Evolutionary conservation across 768 basidiomycete species (phyloP).

Genomic region (Tulasnella sp.): DNA sequence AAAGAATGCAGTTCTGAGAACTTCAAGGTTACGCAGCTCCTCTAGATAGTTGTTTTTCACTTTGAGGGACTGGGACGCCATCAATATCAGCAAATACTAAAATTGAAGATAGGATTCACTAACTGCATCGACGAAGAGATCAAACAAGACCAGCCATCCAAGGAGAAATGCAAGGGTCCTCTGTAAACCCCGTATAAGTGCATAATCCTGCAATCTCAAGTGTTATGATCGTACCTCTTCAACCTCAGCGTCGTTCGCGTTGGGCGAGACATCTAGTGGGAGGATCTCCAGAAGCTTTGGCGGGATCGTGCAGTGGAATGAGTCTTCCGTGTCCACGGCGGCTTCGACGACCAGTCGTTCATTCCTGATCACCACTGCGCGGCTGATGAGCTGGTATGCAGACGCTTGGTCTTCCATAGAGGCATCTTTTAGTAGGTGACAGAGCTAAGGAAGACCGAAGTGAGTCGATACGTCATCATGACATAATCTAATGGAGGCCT

Average conservation of each 20-base stretch:
- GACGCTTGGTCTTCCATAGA: slow-evolving; percentile 60
- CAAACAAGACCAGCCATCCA: slow-evolving; percentile 82
- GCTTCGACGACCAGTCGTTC: slow-evolving; percentile 81
- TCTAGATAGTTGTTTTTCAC: slow-evolving; percentile 79
- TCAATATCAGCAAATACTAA: background rate
- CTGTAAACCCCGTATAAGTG: slow-evolving; percentile 22
- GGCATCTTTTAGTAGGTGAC: slow-evolving; percentile 60
- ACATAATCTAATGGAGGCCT: background rate
- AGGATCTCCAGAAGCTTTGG: slow-evolving; percentile 55
- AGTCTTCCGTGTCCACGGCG: slow-evolving; percentile 60
- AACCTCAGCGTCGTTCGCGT: slow-evolving; percentile 31
- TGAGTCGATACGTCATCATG: background rate
- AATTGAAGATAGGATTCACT: slow-evolving; percentile 25
- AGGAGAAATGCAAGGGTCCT: slow-evolving; percentile 60
- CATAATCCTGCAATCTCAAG: slow-evolving; percentile 23
- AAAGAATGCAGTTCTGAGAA: slow-evolving; percentile 57
- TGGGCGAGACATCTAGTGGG: slow-evolving; percentile 33
- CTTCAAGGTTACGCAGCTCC: slow-evolving; percentile 59
- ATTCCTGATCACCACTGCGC: slow-evolving; percentile 62
- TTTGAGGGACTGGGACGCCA: slow-evolving; percentile 58
- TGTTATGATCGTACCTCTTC: slow-evolving; percentile 28
- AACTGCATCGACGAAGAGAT: slow-evolving; percentile 75
- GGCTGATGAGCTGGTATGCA: slow-evolving; percentile 60
- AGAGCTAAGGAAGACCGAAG: slow-evolving; percentile 45
- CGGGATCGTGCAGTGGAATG: slow-evolving; percentile 47